Evolutionary conservation across 441 rosid genomes (phyloP), one percentile per base, ranked within the genome.

Genomic region (Viola pubescens): DNA sequence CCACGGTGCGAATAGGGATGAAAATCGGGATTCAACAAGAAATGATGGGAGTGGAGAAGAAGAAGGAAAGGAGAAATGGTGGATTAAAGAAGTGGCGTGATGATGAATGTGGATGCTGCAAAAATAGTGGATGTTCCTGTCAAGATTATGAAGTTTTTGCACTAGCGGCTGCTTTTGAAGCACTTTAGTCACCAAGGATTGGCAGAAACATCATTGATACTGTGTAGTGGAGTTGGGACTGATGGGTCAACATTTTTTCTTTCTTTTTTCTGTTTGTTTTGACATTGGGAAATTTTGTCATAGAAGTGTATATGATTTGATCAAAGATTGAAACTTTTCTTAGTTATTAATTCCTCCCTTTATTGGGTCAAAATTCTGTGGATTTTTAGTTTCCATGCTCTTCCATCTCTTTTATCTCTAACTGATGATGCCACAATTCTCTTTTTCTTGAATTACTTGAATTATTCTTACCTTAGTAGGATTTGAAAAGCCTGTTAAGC

Each of bases 61-160:
- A 65, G 57, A 70, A 65, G 62, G 64, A 67, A 48, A 71, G 61
- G 60, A 60, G 56, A 38, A 50, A 41, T 9, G 57, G 52, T 40
- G 65, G 48, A 68, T 70, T 64, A 71, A 71, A 50, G 58, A 69
- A 61, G 45, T 13, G 58, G 66, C 49, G 45, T n/a, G 55, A 54
- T 1, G 52, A 49, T 12, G 69, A 62, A n/a, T 78, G 82, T 56
- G 79, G 75, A 6, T 78, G 76, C 42, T 55, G 83, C 67, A 60
- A 60, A 46, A 64, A 68, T 63, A 48, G 70, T 41, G 72, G 78
- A 5, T 71, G 79, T 40, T 58, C 9, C 5, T 73, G 83, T 56
- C 76, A 67, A 64, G 83, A 77, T 60, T 79, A 74, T 41, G 87
- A 86, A 12, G 62, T 78, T 40, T 75, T 85, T 73, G 88, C 80